These are phyloP conservation scores for Lachnellula willkommii DNA, from an alignment of 2,329 filamentous ascomycete species.

Conservation along the genomic window DNA sequence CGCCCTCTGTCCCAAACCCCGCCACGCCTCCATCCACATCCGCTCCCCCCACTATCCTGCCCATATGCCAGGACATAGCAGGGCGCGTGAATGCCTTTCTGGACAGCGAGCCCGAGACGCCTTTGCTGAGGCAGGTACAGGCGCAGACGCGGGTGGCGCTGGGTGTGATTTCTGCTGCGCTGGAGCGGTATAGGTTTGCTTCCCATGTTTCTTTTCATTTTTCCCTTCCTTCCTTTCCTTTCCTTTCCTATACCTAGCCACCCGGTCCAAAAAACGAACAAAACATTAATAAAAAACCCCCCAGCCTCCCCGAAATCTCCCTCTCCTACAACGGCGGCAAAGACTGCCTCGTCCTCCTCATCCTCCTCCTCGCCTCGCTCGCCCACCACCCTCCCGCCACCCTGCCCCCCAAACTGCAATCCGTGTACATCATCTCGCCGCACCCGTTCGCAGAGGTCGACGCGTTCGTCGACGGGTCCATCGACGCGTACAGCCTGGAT, in stretches of 20 bases:
- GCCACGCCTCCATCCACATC: slow-evolving; percentile 11
- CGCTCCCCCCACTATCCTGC: slow-evolving; percentile 18
- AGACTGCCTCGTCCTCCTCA: slow-evolving; percentile 90
- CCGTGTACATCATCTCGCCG: slow-evolving; percentile 82
- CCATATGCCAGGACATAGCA: slow-evolving; percentile 25
- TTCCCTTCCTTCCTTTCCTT: neutral
- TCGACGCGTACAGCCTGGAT: slow-evolving; percentile 65
- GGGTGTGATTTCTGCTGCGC: slow-evolving; percentile 66
- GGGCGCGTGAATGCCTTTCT: slow-evolving; percentile 27
- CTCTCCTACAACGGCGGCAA: slow-evolving; percentile 98
- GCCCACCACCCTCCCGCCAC: slow-evolving; percentile 19
- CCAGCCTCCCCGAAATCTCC: slow-evolving; percentile 70
- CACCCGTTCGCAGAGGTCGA: slow-evolving; percentile 85
- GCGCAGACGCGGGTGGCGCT: slow-evolving; percentile 68
- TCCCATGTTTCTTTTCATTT: too few species aligned
- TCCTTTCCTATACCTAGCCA: neutral
- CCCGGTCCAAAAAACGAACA: neutral
- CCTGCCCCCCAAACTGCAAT: slow-evolving; percentile 52
- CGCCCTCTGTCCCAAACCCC: slow-evolving; percentile 1
- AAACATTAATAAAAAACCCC: neutral
- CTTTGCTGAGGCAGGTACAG: slow-evolving; percentile 47
- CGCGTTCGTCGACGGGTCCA: slow-evolving; percentile 67
- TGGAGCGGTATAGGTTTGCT: slow-evolving; percentile 67
- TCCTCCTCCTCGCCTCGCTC: slow-evolving; percentile 51
- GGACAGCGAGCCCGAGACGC: slow-evolving; percentile 19